Evolutionary conservation across 108 stramenopile species (phyloP).

Genomic region (Chaetoceros tenuissimus): DNA sequence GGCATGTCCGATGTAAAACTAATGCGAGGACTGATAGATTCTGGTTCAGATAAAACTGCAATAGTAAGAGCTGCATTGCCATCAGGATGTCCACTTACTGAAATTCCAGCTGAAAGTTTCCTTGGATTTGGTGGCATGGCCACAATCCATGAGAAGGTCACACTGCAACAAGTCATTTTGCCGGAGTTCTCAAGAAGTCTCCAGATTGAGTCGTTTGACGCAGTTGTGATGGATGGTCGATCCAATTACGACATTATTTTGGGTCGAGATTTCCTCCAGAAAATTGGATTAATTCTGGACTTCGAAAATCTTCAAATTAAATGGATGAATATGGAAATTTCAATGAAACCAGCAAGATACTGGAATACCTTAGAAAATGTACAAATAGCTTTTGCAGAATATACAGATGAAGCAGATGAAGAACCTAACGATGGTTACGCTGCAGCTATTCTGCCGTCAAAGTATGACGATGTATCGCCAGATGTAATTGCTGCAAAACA

Average conservation of each 20-base stretch:
- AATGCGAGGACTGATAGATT: no score
- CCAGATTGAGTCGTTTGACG: background rate
- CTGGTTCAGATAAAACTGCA: no score
- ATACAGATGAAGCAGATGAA: background rate
- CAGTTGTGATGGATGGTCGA: background rate
- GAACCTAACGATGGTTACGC: constrained; percentile 4
- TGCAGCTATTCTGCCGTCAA: constrained; percentile 14
- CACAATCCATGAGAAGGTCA: background rate
- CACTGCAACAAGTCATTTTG: background rate
- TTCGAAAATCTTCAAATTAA: background rate
- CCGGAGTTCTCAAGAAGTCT: background rate
- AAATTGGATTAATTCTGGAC: background rate
- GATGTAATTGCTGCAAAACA: background rate
- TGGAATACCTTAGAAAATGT: background rate
- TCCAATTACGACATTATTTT: background rate
- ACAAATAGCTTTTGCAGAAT: no score
- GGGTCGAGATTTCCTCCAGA: constrained; percentile 4
- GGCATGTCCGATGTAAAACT: no score
- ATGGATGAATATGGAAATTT: background rate
- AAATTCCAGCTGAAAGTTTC: no score
- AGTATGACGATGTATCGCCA: constrained; percentile 12
- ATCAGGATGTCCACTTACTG: no score
- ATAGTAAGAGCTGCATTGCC: no score
- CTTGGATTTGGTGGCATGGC: no score
- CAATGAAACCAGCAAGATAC: constrained; percentile 2